Evolutionary conservation across 2,329 filamentous ascomycete genomes (phyloP).

Genomic region (Aureobasidium mangrovei): DNA sequence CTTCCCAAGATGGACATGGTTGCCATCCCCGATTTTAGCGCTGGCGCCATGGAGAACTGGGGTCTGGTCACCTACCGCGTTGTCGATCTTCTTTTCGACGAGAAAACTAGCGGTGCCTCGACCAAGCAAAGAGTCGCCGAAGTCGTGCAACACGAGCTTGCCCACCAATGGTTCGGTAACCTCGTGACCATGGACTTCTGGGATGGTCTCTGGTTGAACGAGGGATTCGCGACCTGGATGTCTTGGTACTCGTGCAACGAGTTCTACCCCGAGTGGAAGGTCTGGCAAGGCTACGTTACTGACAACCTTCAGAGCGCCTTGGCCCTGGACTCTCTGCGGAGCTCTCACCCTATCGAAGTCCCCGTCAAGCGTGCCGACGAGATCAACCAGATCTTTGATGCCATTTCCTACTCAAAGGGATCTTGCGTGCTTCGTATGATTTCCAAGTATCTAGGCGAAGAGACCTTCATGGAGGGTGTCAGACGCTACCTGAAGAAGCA

Average conservation of each 20-base stretch:
- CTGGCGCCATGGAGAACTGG: conserved; percentile 98
- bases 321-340: conserved; percentile 79
- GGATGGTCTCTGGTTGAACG: conserved; percentile 87
- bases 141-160: conserved; percentile 92
- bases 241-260: conserved; percentile 88
- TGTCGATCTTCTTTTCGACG: conserved; percentile 81
- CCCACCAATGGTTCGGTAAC: conserved; percentile 98
- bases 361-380: conserved; percentile 92
- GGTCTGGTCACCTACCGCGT: conserved; percentile 91
- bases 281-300: conserved; percentile 91
- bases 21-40: conserved; percentile 90
- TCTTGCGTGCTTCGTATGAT: conserved; percentile 96
- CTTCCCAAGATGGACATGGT: conserved; percentile 95
- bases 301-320: conserved; percentile 86
- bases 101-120: conserved; percentile 80
- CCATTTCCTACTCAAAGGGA: conserved; percentile 94
- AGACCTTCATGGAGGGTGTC: conserved; percentile 85
- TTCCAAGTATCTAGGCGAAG: conserved; percentile 87
- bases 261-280: conserved; percentile 97
- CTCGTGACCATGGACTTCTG: conserved; percentile 98
- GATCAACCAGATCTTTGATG: conserved; percentile 97
- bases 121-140: conserved; percentile 91
- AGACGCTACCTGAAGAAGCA: conserved; percentile 89
- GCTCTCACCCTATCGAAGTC: conserved; percentile 93
- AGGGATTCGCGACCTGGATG: conserved; percentile 88